Conservation (phyloP, 805 yeast species). For the Metschnikowia matae region DNA sequence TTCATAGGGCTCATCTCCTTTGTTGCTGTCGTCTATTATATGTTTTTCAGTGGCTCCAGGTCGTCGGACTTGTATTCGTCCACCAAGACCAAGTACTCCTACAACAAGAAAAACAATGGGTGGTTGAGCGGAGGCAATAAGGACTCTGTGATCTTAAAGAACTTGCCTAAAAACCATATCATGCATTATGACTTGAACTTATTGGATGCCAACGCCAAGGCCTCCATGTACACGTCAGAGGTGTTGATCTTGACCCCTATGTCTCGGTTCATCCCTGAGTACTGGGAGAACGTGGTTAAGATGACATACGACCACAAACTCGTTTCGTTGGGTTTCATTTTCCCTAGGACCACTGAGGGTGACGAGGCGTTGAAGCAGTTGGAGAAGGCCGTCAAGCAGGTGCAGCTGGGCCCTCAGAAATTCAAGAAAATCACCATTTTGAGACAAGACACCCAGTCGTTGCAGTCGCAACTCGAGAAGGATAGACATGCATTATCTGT, state of each 20-base stretch:
- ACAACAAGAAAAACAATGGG: slow-evolving; percentile 41
- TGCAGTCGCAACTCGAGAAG: slow-evolving; percentile 72
- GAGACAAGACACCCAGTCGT: slow-evolving; percentile 83
- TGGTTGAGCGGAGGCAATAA: slow-evolving; percentile 46
- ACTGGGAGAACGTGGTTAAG: slow-evolving; percentile 79
- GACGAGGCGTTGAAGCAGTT: slow-evolving; percentile 69
- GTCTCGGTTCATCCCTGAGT: slow-evolving; percentile 77
- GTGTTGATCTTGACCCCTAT: slow-evolving; percentile 87
- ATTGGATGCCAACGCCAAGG: slow-evolving; percentile 65
- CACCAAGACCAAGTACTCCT: slow-evolving; percentile 39
- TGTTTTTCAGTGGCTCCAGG: slow-evolving; percentile 23
- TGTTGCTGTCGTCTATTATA: slow-evolving; percentile 39
- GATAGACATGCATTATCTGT: slow-evolving; percentile 84
- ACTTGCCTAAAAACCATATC: slow-evolving; percentile 67
- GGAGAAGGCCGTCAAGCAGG: slow-evolving; percentile 69
- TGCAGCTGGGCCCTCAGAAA: slow-evolving; percentile 62
- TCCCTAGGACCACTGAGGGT: slow-evolving; percentile 81
- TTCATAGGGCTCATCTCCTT: slow-evolving; percentile 45
- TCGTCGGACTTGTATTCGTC: slow-evolving; percentile 10
- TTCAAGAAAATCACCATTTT: slow-evolving; percentile 82
- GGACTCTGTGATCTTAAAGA: slow-evolving; percentile 54
- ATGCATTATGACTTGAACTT: slow-evolving; percentile 82
- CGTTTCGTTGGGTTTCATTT: slow-evolving; percentile 85
- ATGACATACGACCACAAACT: slow-evolving; percentile 80
- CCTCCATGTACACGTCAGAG: slow-evolving; percentile 73